These are phyloP conservation scores for Metrosideros polymorpha DNA, from an alignment of 441 rosid species.

Conservation along the genomic window DNA sequence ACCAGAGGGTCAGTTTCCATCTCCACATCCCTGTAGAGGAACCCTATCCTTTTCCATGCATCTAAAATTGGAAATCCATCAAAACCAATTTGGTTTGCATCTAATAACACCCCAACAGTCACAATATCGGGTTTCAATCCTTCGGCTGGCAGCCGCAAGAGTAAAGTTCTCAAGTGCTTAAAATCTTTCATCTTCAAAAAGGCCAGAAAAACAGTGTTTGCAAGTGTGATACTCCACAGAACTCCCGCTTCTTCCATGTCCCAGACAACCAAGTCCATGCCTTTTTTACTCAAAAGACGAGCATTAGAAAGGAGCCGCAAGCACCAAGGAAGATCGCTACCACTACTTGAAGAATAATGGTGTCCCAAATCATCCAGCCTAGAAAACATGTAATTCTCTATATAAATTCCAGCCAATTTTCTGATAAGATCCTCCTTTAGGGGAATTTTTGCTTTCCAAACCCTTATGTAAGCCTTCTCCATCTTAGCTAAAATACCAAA, in stretches of 20 bases:
- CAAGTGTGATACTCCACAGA: constrained; percentile 38
- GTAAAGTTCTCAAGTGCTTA: constrained; percentile 20
- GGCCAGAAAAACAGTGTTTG: constrained; percentile 43
- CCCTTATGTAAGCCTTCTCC: constrained; percentile 40
- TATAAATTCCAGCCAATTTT: constrained; percentile 46
- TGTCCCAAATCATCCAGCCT: constrained; percentile 49
- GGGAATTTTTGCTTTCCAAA: constrained; percentile 18
- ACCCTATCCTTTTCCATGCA: constrained; percentile 46
- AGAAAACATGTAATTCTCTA: constrained; percentile 58
- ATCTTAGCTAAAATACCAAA: constrained; percentile 49
- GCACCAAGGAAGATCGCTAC: constrained; percentile 54
- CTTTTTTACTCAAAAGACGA: constrained; percentile 45
- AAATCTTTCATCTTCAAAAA: constrained; percentile 51
- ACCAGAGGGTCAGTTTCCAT: constrained; percentile 56
- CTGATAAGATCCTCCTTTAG: constrained; percentile 45
- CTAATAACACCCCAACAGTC: constrained; percentile 51
- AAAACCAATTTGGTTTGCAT: constrained; percentile 33
- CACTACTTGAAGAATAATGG: constrained; percentile 31
- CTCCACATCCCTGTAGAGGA: constrained; percentile 40
- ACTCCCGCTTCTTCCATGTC: constrained; percentile 47
- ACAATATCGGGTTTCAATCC: constrained; percentile 52
- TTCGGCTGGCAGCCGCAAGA: constrained; percentile 17
- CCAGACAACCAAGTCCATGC: constrained; percentile 35
- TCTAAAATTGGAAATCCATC: constrained; percentile 29
- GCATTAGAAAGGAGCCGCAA: constrained; percentile 56